Evolutionary conservation across 2,329 filamentous ascomycete genomes (phyloP), one percentile per base, ranked within the genome.

Genomic region (Leptographium procerum): DNA sequence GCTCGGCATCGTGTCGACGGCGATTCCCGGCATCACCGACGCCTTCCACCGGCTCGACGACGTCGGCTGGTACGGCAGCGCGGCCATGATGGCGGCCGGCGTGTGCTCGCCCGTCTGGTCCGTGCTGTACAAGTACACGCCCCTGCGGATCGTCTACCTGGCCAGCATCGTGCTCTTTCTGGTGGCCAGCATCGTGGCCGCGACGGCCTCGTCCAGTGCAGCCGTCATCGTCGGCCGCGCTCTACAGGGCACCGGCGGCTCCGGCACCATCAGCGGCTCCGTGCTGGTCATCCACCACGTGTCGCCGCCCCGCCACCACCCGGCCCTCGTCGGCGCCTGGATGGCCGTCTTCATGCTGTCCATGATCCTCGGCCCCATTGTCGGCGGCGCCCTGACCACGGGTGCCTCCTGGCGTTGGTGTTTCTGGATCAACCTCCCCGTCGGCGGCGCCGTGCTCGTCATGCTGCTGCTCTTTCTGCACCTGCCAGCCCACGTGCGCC

Each of bases 251-350:
- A 34, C 63, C 13, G 65, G 66, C 0, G 63, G 63, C 6, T 62
- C 63, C 0, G 65, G 66, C 3, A 52, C 66, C 1, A 60, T 66
- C n/a, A 61, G 64, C 14, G 65, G 65, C 8, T 63, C 60, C 8
- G 47, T 68, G 4, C 57, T 68, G 48, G 69, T 71, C 56, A 66
- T 71, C 19, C 63, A 66, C 29, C 61, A 63, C 22, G 71, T 75
- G 2, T 70, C 69, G 2, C 64, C 77, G 1, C 66, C 69, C 4
- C 72, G 73, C 58, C 66, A 72, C 57, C 74, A 71, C 59, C 71
- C 69, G 31, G 71, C 71, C 33, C 61, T 76, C 14, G 66, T 76
- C 19, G 68, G 69, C 13, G 70, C 34, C 6, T 53, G 52, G 29
- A 53, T 53, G 52, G 52, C 68, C 28, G 70, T 75, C 58, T 73